Base-by-base conservation (phyloP, 2,329 filamentous ascomycete genomes). In the Epichloe elymi region DNA sequence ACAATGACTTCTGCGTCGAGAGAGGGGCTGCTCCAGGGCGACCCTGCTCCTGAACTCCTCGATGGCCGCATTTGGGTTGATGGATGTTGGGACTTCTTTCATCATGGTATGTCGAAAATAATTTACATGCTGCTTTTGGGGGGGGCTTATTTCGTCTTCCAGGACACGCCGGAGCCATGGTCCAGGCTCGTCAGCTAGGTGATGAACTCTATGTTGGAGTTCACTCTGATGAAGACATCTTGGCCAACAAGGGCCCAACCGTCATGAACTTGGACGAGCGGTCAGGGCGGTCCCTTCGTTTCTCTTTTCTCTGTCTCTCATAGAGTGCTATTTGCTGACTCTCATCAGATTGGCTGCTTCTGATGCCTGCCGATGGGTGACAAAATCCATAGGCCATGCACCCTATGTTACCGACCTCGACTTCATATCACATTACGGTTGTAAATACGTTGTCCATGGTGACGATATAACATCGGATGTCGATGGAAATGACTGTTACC, bases 11-110 rank as follows among this genome's bases (percentile, higher is more conserved):
- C 62, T 53, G 57, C 55, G 23, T 35, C 48, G 37, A 50, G 56
- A 26, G 61, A 60, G 46, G 56, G 62, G 54, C 57, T 52, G 38
- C 62, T 63, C 30, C 58, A 63, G 41, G 74, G 74, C 53, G 68
- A 74, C 43, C 70, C 76, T 44, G 76, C 74, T 50, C 71, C 74
- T 37, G 73, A 77, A 65, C 69, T 81, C 8, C 68, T 78, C 36
- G 78, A 81, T 30, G 82, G 86, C 60, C 83, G 91, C 58, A 87
- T 98, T 62, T 98, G 94, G 94, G 86, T 98, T 26, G 93, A 98
- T 67, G 93, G 93, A 56, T 98, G 93, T 75, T 98, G 96, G 72
- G 93, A 98, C 73, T 98, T 98, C 70, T 94, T 90, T 71, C 93
- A 98, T 67, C 93, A 97, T 67, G 93, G 87, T 88, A 68, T 58